Conservation (phyloP, 2,329 filamentous ascomycete species). For the Aspergillus neoniger region DNA sequence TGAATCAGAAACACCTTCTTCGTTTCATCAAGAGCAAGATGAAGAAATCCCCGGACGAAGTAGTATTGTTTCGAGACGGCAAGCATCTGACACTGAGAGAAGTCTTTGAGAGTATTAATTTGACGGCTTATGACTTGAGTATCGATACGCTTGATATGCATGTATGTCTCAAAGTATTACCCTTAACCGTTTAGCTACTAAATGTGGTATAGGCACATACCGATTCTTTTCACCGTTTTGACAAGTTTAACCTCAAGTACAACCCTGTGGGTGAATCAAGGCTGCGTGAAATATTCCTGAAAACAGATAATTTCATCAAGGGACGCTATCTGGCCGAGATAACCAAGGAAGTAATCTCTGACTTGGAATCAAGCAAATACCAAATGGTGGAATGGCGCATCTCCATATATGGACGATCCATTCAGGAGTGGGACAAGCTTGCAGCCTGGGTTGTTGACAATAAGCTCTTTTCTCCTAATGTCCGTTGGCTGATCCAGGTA, state of each 20-base stretch:
- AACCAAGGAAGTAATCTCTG: constrained; percentile 94
- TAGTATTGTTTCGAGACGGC: constrained; percentile 87
- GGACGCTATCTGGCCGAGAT: constrained; percentile 96
- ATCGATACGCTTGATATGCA: constrained; percentile 99
- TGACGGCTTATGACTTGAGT: constrained; percentile 95
- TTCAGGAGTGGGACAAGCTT: constrained; percentile 97
- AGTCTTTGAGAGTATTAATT: constrained; percentile 95
- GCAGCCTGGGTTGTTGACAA: constrained; percentile 98
- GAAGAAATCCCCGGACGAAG: constrained; percentile 95
- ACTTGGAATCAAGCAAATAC: constrained; percentile 98
- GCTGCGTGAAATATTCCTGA: constrained; percentile 94
- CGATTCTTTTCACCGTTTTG: constrained; percentile 96
- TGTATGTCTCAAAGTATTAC: constrained; percentile 53
- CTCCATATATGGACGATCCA: constrained; percentile 87
- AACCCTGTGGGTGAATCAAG: constrained; percentile 96
- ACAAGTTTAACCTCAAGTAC: constrained; percentile 99
- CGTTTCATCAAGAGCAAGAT: constrained; percentile 99
- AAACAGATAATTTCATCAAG: constrained; percentile 97
- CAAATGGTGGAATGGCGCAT: constrained; percentile 99
- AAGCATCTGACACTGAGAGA: constrained; percentile 88
- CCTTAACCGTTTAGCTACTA: constrained; percentile 7
- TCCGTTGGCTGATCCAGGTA: constrained; percentile 95
- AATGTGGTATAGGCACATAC: constrained; percentile 71
- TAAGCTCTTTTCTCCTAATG: constrained; percentile 96
- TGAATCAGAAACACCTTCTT: constrained; percentile 98